Evolutionary conservation across 2,329 filamentous ascomycete genomes (phyloP).

Genomic region (Cladophialophora chaetospira): DNA sequence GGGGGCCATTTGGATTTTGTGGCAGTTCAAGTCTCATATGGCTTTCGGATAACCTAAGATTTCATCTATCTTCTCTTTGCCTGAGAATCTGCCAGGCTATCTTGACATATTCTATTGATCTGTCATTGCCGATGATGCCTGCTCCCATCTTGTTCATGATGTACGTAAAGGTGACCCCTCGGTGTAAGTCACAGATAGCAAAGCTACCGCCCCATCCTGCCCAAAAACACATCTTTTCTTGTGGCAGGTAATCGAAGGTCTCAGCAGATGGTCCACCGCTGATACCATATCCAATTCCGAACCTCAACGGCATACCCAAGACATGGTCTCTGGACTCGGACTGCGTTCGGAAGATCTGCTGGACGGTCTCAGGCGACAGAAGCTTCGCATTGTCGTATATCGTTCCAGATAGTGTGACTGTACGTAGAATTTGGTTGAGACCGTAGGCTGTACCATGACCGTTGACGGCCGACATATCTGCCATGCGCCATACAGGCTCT

Average conservation of each 20-base stretch:
- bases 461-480: conserved; percentile 46
- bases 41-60: too few species aligned
- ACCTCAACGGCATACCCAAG: conserved; percentile 32
- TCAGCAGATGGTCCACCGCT: conserved; percentile 30
- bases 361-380: conserved; percentile 33
- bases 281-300: conserved; percentile 14
- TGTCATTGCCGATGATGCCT: too few species aligned
- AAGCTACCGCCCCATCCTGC: conserved; percentile 31
- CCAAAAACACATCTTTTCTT: conserved; percentile 33
- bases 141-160: conserved; percentile 31
- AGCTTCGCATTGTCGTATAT: conserved; percentile 12
- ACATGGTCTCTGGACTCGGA: conserved; percentile 44
- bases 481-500: conserved; percentile 2
- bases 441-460: conserved; percentile 50
- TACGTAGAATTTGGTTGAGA: conserved; percentile 35
- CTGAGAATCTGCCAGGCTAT: too few species aligned
- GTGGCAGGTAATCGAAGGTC: conserved; percentile 14
- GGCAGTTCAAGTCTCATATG: too few species aligned
- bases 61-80: too few species aligned
- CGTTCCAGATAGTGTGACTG: conserved; percentile 17
- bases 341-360: conserved; percentile 50
- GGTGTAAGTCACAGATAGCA: conserved; percentile 27
- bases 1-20: too few species aligned
- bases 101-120: too few species aligned
- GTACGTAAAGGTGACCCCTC: conserved; percentile 29